phyloP scores from a whole-genome alignment of 805 yeast genomes.

The Soucietia sequanensis region DNA sequence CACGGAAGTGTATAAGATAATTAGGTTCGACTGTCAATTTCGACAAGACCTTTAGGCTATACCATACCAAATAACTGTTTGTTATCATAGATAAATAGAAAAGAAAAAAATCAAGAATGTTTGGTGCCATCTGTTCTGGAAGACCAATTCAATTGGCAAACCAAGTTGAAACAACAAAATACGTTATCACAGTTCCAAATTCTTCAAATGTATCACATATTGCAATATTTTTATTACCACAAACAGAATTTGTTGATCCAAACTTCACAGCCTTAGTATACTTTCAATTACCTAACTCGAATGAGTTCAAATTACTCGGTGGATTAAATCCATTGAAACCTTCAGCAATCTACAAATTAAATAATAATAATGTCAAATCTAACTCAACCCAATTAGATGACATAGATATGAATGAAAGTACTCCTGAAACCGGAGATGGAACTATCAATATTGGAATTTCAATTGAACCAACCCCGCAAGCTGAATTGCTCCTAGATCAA shows the following conservation, averaged over 20 bases:
- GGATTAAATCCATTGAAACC: constrained; percentile 67
- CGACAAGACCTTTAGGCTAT: neutral
- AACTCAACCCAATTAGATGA: constrained; percentile 41
- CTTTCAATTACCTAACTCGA: constrained; percentile 71
- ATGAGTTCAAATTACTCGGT: constrained; percentile 65
- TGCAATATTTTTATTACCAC: constrained; percentile 83
- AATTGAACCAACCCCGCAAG: constrained; percentile 73
- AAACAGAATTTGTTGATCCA: constrained; percentile 61
- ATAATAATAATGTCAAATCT: constrained; percentile 30
- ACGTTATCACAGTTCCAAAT: constrained; percentile 59
- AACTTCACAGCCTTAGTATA: constrained; percentile 80
- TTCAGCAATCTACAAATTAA: constrained; percentile 86
- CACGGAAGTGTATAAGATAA: too few relatives aligned
- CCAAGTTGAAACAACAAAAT: constrained; percentile 69
- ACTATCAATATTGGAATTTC: constrained; percentile 74
- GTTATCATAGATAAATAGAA: too few relatives aligned
- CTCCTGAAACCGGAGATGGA: constrained; percentile 26
- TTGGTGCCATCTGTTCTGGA: constrained; percentile 77
- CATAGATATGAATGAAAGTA: constrained; percentile 44
- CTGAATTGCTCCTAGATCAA: constrained; percentile 53
- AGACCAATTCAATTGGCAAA: constrained; percentile 56
- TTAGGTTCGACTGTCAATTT: neutral
- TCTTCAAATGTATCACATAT: constrained; percentile 73
- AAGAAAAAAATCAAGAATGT: constrained; percentile 41
- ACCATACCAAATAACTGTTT: neutral